Percentiles rank a stretch among this genome's conserved stretches.
Evolutionary conservation across 2,329 filamentous ascomycete species (phyloP).

Genomic region (Rhynchosporium agropyri): DNA sequence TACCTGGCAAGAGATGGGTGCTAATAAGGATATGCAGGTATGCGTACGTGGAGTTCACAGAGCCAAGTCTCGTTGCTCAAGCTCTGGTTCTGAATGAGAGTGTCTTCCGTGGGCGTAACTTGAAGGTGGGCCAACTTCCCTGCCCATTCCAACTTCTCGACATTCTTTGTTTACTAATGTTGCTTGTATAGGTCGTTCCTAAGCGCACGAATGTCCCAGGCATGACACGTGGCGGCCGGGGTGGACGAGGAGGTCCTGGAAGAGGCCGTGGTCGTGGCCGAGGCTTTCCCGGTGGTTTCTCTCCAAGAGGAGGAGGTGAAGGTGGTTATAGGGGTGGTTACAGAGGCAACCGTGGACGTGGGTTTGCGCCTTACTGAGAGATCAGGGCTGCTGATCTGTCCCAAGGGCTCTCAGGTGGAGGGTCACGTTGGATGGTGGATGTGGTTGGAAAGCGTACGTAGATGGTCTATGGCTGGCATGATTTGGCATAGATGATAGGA

Average conservation of each 20-base stretch:
- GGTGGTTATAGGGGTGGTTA: slow-evolving; percentile 62
- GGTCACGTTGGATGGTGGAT: slow-evolving; percentile 7
- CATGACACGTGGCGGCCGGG: slow-evolving; percentile 77
- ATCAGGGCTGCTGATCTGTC: background rate
- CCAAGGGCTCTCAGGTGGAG: background rate
- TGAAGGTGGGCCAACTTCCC: slow-evolving; percentile 69
- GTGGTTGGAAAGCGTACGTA: slow-evolving; percentile 29
- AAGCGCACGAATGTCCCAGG: slow-evolving; percentile 97
- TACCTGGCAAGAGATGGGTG: slow-evolving; percentile 63
- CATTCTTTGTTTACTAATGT: slow-evolving; percentile 11
- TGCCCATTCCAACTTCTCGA: background rate
- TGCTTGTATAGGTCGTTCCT: slow-evolving; percentile 65
- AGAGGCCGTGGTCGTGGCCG: slow-evolving; percentile 59
- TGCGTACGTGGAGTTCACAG: slow-evolving; percentile 97
- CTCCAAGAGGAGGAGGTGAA: slow-evolving; percentile 37
- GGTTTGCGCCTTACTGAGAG: slow-evolving; percentile 63
- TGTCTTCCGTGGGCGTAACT: slow-evolving; percentile 88
- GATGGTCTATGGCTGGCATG: slow-evolving; percentile 1
- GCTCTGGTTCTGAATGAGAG: slow-evolving; percentile 96
- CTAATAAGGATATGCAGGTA: slow-evolving; percentile 64
- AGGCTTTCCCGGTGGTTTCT: slow-evolving; percentile 41
- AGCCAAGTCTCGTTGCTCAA: slow-evolving; percentile 89
- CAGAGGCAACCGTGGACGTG: slow-evolving; percentile 64
- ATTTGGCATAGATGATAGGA: slow-evolving; percentile 2
- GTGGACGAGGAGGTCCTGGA: slow-evolving; percentile 52